Conservation (phyloP, 2,329 filamentous ascomycete species). For the Talaromyces sp. region DNA sequence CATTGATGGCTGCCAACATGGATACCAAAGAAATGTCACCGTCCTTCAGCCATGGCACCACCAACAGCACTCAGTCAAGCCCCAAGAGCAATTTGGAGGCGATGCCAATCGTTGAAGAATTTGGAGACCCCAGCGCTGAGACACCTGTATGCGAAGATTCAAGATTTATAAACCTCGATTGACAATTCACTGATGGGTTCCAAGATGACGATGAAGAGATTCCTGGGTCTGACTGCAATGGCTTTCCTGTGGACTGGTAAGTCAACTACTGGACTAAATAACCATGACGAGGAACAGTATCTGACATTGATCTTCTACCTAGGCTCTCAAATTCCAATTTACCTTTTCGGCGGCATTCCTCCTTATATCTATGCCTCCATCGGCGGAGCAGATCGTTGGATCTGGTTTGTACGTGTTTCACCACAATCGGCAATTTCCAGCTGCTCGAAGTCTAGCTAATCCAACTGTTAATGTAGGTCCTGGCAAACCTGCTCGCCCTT, state of each 20-base stretch:
- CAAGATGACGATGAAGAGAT: slow-evolving; percentile 50
- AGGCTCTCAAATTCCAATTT: slow-evolving; percentile 53
- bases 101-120: background rate
- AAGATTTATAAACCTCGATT: too few species aligned
- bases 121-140: background rate
- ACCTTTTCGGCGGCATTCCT: slow-evolving; percentile 50
- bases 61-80: slow-evolving; percentile 8
- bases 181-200: slow-evolving; percentile 20
- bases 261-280: background rate
- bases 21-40: slow-evolving; percentile 1
- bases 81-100: slow-evolving; percentile 10
- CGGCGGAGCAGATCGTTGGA: slow-evolving; percentile 57
- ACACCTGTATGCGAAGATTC: slow-evolving; percentile 4
- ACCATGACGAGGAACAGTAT: background rate
- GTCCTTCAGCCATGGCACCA: slow-evolving; percentile 2
- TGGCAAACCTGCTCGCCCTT: slow-evolving; percentile 52
- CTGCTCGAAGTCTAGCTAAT: slow-evolving; percentile 5
- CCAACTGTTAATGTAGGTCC: slow-evolving; percentile 31
- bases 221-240: slow-evolving; percentile 57
- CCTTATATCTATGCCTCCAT: slow-evolving; percentile 58
- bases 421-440: background rate
- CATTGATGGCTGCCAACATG: slow-evolving; percentile 1
- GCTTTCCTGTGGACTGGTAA: slow-evolving; percentile 59
- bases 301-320: background rate
- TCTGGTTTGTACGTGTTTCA: slow-evolving; percentile 52